Conservation (phyloP, 1,139 yeast species). For the Yamadazyma jaroonii region DNA sequence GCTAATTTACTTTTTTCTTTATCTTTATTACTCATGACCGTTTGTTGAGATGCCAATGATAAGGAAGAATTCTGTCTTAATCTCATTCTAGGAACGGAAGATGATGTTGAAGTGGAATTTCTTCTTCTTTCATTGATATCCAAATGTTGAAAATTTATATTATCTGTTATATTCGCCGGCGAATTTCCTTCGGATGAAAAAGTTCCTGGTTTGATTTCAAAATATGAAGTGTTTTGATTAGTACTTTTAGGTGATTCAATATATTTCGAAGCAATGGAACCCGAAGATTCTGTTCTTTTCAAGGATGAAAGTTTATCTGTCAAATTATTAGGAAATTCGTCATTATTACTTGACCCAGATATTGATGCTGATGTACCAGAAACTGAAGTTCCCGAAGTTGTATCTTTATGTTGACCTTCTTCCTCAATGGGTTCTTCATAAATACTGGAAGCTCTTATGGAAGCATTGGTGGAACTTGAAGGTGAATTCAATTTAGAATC, state of each 20-base stretch:
- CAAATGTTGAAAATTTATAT: background rate
- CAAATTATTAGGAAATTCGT: slow-evolving; percentile 5
- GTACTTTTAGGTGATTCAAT: slow-evolving; percentile 5
- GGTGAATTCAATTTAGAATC: slow-evolving; percentile 9
- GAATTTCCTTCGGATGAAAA: background rate
- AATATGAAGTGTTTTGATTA: slow-evolving; percentile 2
- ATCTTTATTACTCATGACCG: slow-evolving; percentile 6
- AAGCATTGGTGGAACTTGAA: slow-evolving; percentile 12
- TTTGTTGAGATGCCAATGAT: slow-evolving; percentile 13
- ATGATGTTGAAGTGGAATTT: slow-evolving; percentile 12
- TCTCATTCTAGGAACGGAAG: slow-evolving; percentile 10
- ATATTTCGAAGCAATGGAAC: slow-evolving; percentile 9
- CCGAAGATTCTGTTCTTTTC: slow-evolving; percentile 9
- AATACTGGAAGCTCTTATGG: slow-evolving; percentile 11
- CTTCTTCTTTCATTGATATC: slow-evolving; percentile 9
- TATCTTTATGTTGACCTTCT: background rate
- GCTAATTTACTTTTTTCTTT: slow-evolving; percentile 9
- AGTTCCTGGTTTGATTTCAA: slow-evolving; percentile 2
- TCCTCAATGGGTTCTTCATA: slow-evolving; percentile 10
- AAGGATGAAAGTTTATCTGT: slow-evolving; percentile 5
- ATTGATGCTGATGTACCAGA: background rate
- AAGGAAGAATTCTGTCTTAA: slow-evolving; percentile 15
- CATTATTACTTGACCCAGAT: background rate
- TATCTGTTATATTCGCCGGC: background rate
- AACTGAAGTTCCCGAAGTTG: background rate